phyloP scores from a whole-genome alignment of 2,329 filamentous ascomycete genomes.

The Colletotrichum lindemuthianum region DNA sequence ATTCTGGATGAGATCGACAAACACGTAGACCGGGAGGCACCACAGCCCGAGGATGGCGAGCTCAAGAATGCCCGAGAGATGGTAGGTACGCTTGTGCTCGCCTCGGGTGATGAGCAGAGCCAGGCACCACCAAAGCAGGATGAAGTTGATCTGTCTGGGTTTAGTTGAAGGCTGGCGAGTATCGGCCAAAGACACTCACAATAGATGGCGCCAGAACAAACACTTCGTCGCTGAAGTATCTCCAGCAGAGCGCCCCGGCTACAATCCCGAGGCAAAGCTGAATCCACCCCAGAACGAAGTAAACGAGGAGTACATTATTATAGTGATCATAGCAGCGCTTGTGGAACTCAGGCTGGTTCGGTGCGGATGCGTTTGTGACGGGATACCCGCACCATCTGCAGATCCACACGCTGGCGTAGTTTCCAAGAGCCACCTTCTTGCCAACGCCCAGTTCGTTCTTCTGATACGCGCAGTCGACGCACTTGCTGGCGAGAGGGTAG shows the following conservation, averaged over 20 bases:
- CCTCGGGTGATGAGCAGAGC: constrained; percentile 47
- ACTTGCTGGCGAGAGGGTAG: constrained; percentile 52
- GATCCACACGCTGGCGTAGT: constrained; percentile 47
- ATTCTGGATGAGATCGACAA: constrained; percentile 35
- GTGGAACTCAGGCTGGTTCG: constrained; percentile 53
- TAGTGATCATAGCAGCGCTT: constrained; percentile 51
- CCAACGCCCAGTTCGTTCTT: constrained; percentile 50
- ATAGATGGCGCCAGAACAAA: constrained; percentile 48
- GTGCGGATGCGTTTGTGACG: constrained; percentile 43
- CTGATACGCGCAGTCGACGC: constrained; percentile 51
- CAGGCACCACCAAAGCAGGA: constrained; percentile 49
- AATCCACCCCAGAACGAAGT: constrained; percentile 50
- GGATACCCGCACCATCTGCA: constrained; percentile 58
- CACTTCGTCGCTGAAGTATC: constrained; percentile 44
- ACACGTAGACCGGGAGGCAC: constrained; percentile 39
- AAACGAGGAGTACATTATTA: constrained; percentile 48
- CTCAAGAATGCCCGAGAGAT: constrained; percentile 50
- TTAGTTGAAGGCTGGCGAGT: constrained; percentile 9
- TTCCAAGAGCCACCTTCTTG: constrained; percentile 49
- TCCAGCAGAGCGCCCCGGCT: constrained; percentile 51
- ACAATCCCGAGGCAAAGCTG: constrained; percentile 50
- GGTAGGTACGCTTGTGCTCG: constrained; percentile 50
- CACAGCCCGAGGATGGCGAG: constrained; percentile 46
- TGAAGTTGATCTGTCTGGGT: constrained; percentile 46
- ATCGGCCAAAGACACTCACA: constrained; percentile 41